Conservation (phyloP, 2,329 filamentous ascomycete species). For the Huntiella abstrusa region DNA sequence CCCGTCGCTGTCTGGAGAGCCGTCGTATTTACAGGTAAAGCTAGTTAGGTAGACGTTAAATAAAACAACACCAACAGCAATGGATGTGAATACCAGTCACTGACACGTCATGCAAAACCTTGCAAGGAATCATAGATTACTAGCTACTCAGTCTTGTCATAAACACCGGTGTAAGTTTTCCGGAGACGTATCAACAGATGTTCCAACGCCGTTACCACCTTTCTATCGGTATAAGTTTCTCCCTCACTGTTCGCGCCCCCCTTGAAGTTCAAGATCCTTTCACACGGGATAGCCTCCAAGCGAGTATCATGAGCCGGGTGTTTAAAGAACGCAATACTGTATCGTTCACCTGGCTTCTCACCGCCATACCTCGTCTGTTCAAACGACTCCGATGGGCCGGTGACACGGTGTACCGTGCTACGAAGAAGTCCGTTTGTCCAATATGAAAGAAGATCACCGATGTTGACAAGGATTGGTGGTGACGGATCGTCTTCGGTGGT, state of each 20-base stretch:
- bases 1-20: too few relatives aligned
- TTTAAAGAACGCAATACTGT: slow-evolving; percentile 51
- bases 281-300: slow-evolving; percentile 41
- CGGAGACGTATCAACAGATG: slow-evolving; percentile 42
- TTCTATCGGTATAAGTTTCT: slow-evolving; percentile 32
- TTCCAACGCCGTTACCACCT: slow-evolving; percentile 43
- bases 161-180: slow-evolving; percentile 38
- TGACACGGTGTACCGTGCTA: slow-evolving; percentile 75
- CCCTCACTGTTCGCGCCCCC: slow-evolving; percentile 16
- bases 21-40: too few relatives aligned
- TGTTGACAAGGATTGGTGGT: slow-evolving; percentile 66
- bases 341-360: slow-evolving; percentile 27
- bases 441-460: slow-evolving; percentile 52
- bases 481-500: slow-evolving; percentile 37
- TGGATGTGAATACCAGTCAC: too few relatives aligned
- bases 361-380: slow-evolving; percentile 1
- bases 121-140: too few relatives aligned
- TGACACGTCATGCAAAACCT: too few relatives aligned
- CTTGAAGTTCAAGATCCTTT: slow-evolving; percentile 26
- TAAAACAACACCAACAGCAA: too few relatives aligned
- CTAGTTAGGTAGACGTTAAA: too few relatives aligned
- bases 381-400: slow-evolving; percentile 32
- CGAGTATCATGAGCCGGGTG: slow-evolving; percentile 37
- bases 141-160: slow-evolving; percentile 16
- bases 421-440: slow-evolving; percentile 83